Evolutionary conservation across 805 yeast genomes (phyloP).

Genomic region (Pichia scutulata): DNA sequence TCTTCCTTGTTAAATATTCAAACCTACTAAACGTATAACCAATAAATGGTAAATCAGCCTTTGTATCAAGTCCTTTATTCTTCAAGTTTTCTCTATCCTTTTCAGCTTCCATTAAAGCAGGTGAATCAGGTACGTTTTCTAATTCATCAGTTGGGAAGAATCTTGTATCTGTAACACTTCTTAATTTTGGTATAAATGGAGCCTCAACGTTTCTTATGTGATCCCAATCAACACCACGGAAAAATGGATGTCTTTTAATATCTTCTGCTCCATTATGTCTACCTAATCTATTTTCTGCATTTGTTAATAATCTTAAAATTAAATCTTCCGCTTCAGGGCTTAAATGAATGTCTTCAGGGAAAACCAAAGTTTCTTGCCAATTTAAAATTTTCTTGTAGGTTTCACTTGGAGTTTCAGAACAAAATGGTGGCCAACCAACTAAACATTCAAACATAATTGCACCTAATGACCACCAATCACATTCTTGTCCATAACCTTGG

Average conservation of each 20-base stretch:
- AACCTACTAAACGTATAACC: conserved; percentile 96
- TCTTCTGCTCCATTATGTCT: conserved; percentile 89
- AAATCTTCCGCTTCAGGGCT: conserved; percentile 86
- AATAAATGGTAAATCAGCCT: conserved; percentile 92
- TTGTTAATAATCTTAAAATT: conserved; percentile 67
- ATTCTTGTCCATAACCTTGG: conserved; percentile 93
- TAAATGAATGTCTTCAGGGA: conserved; percentile 88
- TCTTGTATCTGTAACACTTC: conserved; percentile 90
- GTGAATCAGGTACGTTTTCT: conserved; percentile 90
- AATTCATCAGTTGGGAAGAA: conserved; percentile 97
- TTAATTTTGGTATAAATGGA: conserved; percentile 86
- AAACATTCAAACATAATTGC: conserved; percentile 95
- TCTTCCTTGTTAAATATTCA: conserved; percentile 79
- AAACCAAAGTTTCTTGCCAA: conserved; percentile 81
- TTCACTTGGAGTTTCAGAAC: conserved; percentile 91
- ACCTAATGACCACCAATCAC: conserved; percentile 98
- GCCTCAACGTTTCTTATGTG: conserved; percentile 82
- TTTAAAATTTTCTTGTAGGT: conserved; percentile 85
- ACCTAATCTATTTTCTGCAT: conserved; percentile 75
- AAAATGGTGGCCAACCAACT: conserved; percentile 96
- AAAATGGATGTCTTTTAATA: conserved; percentile 83
- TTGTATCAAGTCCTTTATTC: conserved; percentile 41
- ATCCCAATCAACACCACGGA: conserved; percentile 94
- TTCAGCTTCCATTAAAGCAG: conserved; percentile 62
- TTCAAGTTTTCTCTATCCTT: conserved; percentile 50